Evolutionary conservation across 495 filamentous ascomycete species (phyloP), one percentile per base, ranked within the genome.

Genomic region (Neurospora sp.): DNA sequence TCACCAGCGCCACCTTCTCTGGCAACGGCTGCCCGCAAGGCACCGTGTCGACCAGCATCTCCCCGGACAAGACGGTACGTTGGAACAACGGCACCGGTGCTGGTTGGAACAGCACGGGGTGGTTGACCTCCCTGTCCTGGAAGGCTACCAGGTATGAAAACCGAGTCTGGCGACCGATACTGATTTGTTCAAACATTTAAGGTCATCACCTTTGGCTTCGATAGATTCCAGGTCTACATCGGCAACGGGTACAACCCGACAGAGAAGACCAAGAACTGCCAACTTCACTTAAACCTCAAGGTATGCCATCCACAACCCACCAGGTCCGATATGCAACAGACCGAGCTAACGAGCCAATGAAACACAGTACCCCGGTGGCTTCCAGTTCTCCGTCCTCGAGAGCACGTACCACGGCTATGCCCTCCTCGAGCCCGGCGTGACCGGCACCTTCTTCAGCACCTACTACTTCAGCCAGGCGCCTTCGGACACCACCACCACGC

Each of bases 341-440:
- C 39, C 15, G 7, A 28, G 8, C n/a, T 28, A 34, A 62, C 13
- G 1, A 21, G 15, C 19, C 69, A 38, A 45, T 13, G 38, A 71
- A 7, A 19, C n/a, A 31, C 21, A 78, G 79, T 89, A 88, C 80
- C 88, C 88, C 43, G 83, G 82, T 62, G 88, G 88, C 70, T 90
- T 88, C 85, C 86, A 88, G 78, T 89, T 86, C 81, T 79, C 86
- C 45, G 79, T 89, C 34, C 81, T 87, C 72, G 82, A 86, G 73
- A 84, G 82, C 73, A 87, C 85, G 9, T 88, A 89, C 84, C 86
- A 87, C 82, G 88, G 88, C 73, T 89, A 83, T 70, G 88, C 85
- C 0, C 83, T 84, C 76, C 80, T 89, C 54, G 86, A 88, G 69
- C 43, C 71, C 54, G 85, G 86, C 48, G 85, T 89, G 69, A 89